A percentile compares a stretch with the other conserved stretches of the same genome.
phyloP scores from a whole-genome alignment of 371 early-diverging fungal species.

The Mucor piriformis region DNA sequence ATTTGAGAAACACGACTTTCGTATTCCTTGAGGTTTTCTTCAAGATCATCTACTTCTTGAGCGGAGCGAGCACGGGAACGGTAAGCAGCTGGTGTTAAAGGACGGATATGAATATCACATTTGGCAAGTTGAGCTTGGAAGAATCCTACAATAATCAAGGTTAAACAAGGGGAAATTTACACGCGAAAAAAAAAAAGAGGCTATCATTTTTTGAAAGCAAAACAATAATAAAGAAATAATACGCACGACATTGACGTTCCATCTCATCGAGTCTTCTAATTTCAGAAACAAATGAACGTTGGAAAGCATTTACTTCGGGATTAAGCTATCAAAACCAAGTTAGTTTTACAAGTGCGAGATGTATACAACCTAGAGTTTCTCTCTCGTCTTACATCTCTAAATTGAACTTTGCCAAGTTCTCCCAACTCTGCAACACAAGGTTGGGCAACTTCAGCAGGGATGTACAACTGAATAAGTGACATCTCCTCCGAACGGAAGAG shows the following conservation, averaged over 20 bases:
- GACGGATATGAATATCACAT: slow-evolving; percentile 70
- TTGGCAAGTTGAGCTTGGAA: slow-evolving; percentile 83
- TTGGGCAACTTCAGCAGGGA: slow-evolving; percentile 94
- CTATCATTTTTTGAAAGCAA: not conserved
- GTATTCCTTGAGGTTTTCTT: slow-evolving; percentile 77
- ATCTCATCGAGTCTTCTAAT: slow-evolving; percentile 92
- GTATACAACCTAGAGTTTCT: not conserved
- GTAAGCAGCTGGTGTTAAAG: slow-evolving; percentile 56
- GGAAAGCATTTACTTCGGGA: slow-evolving; percentile 93
- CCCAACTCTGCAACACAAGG: slow-evolving; percentile 94
- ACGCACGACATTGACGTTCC: slow-evolving; percentile 90
- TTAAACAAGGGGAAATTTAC: slow-evolving; percentile 3
- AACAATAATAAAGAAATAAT: not conserved
- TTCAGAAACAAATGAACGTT: slow-evolving; percentile 93
- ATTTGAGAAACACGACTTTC: slow-evolving; percentile 85
- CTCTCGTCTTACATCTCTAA: slow-evolving; percentile 80
- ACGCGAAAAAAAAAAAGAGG: not conserved
- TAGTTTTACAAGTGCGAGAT: not conserved
- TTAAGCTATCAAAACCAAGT: slow-evolving; percentile 67
- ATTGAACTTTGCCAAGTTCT: slow-evolving; percentile 92
- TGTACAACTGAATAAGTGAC: slow-evolving; percentile 95
- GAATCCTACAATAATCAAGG: slow-evolving; percentile 62
- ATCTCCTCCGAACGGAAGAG: slow-evolving; percentile 97
- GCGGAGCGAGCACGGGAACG: slow-evolving; percentile 77
- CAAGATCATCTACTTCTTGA: slow-evolving; percentile 94